These are phyloP conservation scores for Pelargonium cotyledonis DNA, from an alignment of 441 rosid genomes.

Conservation along the genomic window DNA sequence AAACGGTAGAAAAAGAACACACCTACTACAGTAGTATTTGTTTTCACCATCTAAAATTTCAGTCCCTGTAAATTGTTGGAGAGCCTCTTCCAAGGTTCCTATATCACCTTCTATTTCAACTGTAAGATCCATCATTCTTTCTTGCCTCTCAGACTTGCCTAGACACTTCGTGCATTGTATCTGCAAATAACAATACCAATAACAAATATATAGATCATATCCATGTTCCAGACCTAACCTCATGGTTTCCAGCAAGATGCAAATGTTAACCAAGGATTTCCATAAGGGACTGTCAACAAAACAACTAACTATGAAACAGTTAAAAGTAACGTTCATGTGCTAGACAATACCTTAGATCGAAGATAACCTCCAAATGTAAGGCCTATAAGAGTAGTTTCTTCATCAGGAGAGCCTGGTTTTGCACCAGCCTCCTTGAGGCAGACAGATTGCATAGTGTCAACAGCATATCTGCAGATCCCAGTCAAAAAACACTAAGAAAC, in stretches of 20 bases:
- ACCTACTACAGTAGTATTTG: conserved; percentile 88
- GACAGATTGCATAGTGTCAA: conserved; percentile 85
- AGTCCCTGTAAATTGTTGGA: conserved; percentile 64
- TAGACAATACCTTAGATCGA: conserved; percentile 60
- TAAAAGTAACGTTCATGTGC: conserved; percentile 1
- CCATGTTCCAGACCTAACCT: conserved; percentile 15
- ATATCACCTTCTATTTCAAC: conserved; percentile 93
- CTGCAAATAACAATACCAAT: conserved; percentile 30
- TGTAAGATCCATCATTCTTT: conserved; percentile 95
- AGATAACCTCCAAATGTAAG: conserved; percentile 92
- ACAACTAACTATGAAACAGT: not conserved
- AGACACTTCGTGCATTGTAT: conserved; percentile 84
- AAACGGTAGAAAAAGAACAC: conserved; percentile 16
- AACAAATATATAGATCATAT: conserved; percentile 12
- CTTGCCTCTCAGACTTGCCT: conserved; percentile 72
- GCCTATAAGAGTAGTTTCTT: conserved; percentile 74
- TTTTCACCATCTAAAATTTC: conserved; percentile 94
- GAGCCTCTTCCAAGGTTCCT: conserved; percentile 81
- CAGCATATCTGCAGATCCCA: conserved; percentile 54
- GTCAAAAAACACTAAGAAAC: conserved; percentile 18
- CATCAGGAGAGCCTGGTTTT: conserved; percentile 44
- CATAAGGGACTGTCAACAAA: not conserved
- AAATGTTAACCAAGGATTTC: not conserved
- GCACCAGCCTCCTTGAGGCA: conserved; percentile 60
- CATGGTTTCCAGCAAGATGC: not conserved